Evolutionary conservation across 257 asterid species (phyloP).

Genomic region (Solanum tarapatanum): DNA sequence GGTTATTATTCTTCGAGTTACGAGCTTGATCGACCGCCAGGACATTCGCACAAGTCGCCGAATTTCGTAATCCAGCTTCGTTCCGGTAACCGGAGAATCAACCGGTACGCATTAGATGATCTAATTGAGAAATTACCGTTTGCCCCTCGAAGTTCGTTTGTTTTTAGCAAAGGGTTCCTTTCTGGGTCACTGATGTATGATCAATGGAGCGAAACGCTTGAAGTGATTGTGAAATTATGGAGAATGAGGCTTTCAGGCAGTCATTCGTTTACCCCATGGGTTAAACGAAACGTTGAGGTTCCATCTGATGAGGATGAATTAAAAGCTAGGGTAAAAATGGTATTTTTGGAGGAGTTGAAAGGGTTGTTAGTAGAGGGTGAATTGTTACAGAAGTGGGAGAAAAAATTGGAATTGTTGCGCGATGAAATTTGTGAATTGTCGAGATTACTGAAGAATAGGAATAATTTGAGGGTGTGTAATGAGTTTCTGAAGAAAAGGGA

Average conservation of each 20-base stretch:
- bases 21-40: constrained; percentile 27
- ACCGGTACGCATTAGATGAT: constrained; percentile 8
- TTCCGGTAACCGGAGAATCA: not conserved
- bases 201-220: constrained; percentile 73
- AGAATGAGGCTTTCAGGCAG: constrained; percentile 24
- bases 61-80: constrained; percentile 50
- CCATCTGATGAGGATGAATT: constrained; percentile 67
- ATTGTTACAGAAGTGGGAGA: constrained; percentile 36
- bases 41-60: not conserved
- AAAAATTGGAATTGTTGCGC: constrained; percentile 16
- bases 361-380: constrained; percentile 30
- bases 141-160: constrained; percentile 21
- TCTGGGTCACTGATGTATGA: constrained; percentile 27
- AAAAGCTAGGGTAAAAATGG: constrained; percentile 21
- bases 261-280: constrained; percentile 27
- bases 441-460: not conserved
- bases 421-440: constrained; percentile 18
- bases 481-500: constrained; percentile 21
- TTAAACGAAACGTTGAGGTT: constrained; percentile 26
- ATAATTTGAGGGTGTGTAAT: not conserved
- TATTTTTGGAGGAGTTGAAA: constrained; percentile 44
- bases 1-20: not conserved
- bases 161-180: constrained; percentile 1
- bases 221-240: constrained; percentile 54
- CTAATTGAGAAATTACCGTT: constrained; percentile 18